Conservation (phyloP, 768 basidiomycete genomes). For the Hericium rajendrae region DNA sequence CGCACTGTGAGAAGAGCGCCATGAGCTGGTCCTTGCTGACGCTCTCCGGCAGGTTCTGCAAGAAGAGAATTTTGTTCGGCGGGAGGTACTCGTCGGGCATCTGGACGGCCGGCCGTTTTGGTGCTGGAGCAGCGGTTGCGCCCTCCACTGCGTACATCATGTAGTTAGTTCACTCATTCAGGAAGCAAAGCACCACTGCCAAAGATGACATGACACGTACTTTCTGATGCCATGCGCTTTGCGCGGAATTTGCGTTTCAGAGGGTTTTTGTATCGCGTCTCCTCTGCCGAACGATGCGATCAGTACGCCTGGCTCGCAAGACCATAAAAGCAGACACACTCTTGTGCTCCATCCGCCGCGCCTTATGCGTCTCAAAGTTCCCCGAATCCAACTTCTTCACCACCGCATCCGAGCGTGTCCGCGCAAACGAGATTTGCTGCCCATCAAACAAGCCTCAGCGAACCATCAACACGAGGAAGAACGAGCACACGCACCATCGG, state of each 20-base stretch:
- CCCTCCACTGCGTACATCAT: conserved; percentile 47
- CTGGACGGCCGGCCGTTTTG: conserved; percentile 79
- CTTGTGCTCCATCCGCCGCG: conserved; percentile 68
- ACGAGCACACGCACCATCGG: conserved; percentile 66
- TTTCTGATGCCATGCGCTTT: conserved; percentile 73
- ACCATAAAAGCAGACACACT: conserved; percentile 37
- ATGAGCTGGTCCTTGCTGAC: conserved; percentile 90
- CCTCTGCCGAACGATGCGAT: conserved; percentile 34
- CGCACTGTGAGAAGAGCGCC: conserved; percentile 84
- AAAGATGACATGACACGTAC: conserved; percentile 32
- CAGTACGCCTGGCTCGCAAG: background rate
- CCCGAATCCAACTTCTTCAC: conserved; percentile 66
- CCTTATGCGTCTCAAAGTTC: conserved; percentile 67
- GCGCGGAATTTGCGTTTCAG: conserved; percentile 77
- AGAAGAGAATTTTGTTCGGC: conserved; percentile 97
- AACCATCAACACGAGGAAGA: background rate
- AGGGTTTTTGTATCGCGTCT: conserved; percentile 82
- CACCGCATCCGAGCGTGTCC: conserved; percentile 81
- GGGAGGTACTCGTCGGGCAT: conserved; percentile 99
- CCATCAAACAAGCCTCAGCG: background rate
- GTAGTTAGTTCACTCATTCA: background rate
- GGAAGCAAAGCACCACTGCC: conserved; percentile 1
- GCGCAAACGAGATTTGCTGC: conserved; percentile 93
- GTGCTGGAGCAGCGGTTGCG: conserved; percentile 48
- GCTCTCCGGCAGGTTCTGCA: conserved; percentile 91